A percentile compares a stretch with the other conserved stretches of the same genome.
Conservation (phyloP, 192 early-diverging fungal species). For the Coemansia sp. region DNA sequence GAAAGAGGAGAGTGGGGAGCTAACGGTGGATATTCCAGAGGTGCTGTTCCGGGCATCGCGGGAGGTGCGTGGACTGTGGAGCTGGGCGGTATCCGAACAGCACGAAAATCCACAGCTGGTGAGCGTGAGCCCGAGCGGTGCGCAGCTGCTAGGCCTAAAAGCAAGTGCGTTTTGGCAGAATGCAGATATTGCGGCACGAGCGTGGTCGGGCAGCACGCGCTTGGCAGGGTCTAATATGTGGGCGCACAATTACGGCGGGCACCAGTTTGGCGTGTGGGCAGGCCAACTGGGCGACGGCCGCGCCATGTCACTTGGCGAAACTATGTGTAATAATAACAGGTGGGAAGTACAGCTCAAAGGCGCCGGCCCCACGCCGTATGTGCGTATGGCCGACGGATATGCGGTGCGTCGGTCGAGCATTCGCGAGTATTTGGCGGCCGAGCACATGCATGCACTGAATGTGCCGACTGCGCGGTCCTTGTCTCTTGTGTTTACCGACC, state of each 20-base stretch:
- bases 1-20: not conserved
- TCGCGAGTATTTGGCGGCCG: slow-evolving; percentile 72
- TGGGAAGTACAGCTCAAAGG: slow-evolving; percentile 90
- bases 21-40: slow-evolving; percentile 1
- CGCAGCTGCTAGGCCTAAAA: slow-evolving; percentile 18
- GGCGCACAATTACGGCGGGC: slow-evolving; percentile 71
- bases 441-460: slow-evolving; percentile 63
- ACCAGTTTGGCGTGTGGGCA: slow-evolving; percentile 69
- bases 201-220: slow-evolving; percentile 48
- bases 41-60: slow-evolving; percentile 21
- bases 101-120: slow-evolving; percentile 20
- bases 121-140: slow-evolving; percentile 21
- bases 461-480: slow-evolving; percentile 79
- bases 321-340: slow-evolving; percentile 12
- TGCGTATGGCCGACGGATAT: slow-evolving; percentile 82
- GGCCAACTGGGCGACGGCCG: slow-evolving; percentile 86
- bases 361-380: slow-evolving; percentile 82
- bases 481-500: slow-evolving; percentile 63
- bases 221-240: slow-evolving; percentile 58
- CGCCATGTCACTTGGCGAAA: slow-evolving; percentile 76
- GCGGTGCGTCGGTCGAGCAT: slow-evolving; percentile 86
- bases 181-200: slow-evolving; percentile 20
- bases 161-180: slow-evolving; percentile 10
- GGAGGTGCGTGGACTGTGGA: slow-evolving; percentile 35
- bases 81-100: slow-evolving; percentile 25